Conservation (phyloP, 306 rosid species). For the Citrullus colocynthis region DNA sequence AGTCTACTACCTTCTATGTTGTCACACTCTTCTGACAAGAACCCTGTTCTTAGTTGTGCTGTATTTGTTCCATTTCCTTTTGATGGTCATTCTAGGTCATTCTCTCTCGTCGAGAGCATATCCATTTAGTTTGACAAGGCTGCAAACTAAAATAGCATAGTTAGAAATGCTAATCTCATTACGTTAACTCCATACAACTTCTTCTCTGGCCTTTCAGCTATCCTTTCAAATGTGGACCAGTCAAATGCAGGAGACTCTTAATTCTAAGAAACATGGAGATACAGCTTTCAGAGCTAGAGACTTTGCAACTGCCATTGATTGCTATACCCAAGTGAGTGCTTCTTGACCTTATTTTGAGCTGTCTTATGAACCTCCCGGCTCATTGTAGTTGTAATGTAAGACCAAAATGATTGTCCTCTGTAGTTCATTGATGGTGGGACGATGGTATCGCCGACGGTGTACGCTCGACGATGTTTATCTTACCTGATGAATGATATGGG, state of each 20-base stretch:
- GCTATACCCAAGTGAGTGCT: slow-evolving; percentile 69
- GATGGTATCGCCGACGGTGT: slow-evolving; percentile 92
- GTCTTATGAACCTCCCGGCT: not conserved
- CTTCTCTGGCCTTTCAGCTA: slow-evolving; percentile 49
- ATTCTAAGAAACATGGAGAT: slow-evolving; percentile 86
- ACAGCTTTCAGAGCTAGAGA: slow-evolving; percentile 83
- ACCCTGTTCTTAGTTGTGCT: not conserved
- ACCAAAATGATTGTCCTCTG: not conserved
- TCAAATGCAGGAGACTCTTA: slow-evolving; percentile 90
- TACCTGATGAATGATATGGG: slow-evolving; percentile 69
- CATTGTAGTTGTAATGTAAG: not conserved
- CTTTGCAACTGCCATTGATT: slow-evolving; percentile 56
- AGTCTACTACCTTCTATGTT: not conserved
- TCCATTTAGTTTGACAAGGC: not conserved
- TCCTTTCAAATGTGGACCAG: slow-evolving; percentile 94
- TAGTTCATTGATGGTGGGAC: slow-evolving; percentile 95
- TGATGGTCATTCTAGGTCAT: not conserved
- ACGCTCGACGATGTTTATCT: slow-evolving; percentile 73
- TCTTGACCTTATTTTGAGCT: not conserved
- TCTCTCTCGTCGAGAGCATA: not conserved
- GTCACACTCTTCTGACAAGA: not conserved
- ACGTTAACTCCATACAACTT: not conserved
- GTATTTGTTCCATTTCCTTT: not conserved
- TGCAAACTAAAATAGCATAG: not conserved
- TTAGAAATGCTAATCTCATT: not conserved